Percentiles rank a stretch among this genome's conserved stretches.
phyloP scores from a whole-genome alignment of 108 stramenopile genomes.

The Pinguiococcus pyrenoidosus region DNA sequence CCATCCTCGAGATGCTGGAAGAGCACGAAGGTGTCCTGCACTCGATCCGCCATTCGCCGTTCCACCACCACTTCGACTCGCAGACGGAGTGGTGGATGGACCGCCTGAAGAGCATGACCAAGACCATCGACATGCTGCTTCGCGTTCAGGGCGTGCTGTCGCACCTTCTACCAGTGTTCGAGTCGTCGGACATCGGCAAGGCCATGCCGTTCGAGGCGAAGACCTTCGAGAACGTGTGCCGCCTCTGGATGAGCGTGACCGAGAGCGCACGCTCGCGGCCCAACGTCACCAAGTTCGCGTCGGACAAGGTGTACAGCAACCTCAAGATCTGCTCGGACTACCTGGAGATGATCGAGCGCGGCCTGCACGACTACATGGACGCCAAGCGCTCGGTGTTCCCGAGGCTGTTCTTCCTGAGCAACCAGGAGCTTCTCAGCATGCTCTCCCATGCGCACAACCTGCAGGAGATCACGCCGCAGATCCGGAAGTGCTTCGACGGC shows the following conservation, averaged over 20 bases:
- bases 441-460: slow-evolving; percentile 15
- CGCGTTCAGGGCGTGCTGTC: no score
- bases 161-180: slow-evolving; percentile 29
- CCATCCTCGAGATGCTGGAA: no score
- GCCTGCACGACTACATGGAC: slow-evolving; percentile 32
- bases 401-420: slow-evolving; percentile 33
- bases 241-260: slow-evolving; percentile 1
- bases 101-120: no score
- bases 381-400: slow-evolving; percentile 26
- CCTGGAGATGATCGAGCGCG: slow-evolving; percentile 23
- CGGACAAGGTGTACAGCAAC: no score
- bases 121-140: no score
- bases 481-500: slow-evolving; percentile 20
- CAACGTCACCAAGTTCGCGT: no score
- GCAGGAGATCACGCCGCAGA: slow-evolving; percentile 13
- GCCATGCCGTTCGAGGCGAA: slow-evolving; percentile 18
- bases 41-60: no score
- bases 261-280: not conserved
- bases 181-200: slow-evolving; percentile 18
- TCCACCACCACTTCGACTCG: no score
- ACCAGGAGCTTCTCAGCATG: slow-evolving; percentile 23
- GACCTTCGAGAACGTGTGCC: slow-evolving; percentile 20
- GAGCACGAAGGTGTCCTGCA: no score
- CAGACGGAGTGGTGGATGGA: no score
- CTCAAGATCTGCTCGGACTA: not conserved